These are phyloP conservation scores for Nakaseomyces kungkrabaensis DNA, from an alignment of 1,139 yeast genomes.

Conservation along the genomic window DNA sequence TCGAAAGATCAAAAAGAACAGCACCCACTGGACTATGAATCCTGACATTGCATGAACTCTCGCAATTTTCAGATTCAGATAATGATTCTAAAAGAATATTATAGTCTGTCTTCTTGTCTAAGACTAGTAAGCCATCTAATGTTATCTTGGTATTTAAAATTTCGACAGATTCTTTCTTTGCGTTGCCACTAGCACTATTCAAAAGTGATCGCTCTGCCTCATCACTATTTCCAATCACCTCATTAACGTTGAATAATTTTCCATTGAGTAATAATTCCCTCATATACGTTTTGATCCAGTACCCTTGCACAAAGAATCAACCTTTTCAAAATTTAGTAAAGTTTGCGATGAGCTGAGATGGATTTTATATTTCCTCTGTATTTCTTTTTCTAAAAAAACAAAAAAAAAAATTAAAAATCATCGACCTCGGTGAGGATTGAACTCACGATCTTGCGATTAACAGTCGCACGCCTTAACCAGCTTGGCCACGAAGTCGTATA, in stretches of 20 bases:
- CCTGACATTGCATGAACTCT: not conserved
- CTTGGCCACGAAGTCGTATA: slow-evolving; percentile 7
- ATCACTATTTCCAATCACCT: not conserved
- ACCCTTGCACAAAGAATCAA: too few relatives aligned
- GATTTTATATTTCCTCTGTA: too few relatives aligned
- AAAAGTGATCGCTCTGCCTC: not conserved
- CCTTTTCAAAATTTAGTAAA: too few relatives aligned
- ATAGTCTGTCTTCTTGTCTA: too few relatives aligned
- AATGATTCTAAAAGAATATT: too few relatives aligned
- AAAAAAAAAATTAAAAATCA: not conserved
- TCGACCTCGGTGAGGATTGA: slow-evolving; percentile 7
- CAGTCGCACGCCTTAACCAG: slow-evolving; percentile 9
- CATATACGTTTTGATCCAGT: not conserved
- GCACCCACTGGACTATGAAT: not conserved
- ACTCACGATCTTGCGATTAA: slow-evolving; percentile 8
- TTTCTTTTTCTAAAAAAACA: not conserved
- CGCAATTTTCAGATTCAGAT: not conserved
- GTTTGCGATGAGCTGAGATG: not conserved
- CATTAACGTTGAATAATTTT: not conserved
- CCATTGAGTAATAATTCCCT: not conserved
- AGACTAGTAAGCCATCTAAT: too few relatives aligned
- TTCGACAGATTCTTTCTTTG: too few relatives aligned
- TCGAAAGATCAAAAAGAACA: not conserved
- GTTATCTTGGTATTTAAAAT: too few relatives aligned
- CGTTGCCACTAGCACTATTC: not conserved